Percentiles rank a stretch among this genome's conserved stretches.
phyloP scores from a whole-genome alignment of 2,329 filamentous ascomycete genomes.

The Beauveria rudraprayagi region DNA sequence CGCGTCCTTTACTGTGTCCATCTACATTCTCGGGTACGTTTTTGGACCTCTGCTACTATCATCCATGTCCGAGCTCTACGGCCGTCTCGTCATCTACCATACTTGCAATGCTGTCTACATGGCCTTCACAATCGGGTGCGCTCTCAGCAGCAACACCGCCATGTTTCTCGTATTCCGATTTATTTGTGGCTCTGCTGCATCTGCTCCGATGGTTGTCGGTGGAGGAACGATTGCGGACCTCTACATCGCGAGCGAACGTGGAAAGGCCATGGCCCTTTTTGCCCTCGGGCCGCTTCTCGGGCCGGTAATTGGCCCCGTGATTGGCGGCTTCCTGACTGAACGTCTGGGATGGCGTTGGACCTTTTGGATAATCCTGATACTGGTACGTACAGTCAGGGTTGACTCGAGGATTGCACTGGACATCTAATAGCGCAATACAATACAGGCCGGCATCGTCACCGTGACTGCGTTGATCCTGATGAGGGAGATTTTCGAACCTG shows the following conservation, averaged over 20 bases:
- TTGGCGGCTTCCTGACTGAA: constrained; percentile 38
- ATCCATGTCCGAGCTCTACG: constrained; percentile 52
- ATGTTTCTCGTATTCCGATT: constrained; percentile 53
- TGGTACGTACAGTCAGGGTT: no score
- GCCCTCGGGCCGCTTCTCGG: constrained; percentile 52
- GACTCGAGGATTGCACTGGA: no score
- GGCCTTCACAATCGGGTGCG: constrained; percentile 34
- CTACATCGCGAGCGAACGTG: constrained; percentile 47
- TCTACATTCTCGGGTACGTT: constrained; percentile 38
- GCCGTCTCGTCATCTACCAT: constrained; percentile 32
- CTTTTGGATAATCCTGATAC: constrained; percentile 43
- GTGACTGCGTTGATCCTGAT: constrained; percentile 16
- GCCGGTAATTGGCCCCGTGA: constrained; percentile 31
- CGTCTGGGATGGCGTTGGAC: constrained; percentile 42
- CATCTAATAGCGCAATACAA: neutral
- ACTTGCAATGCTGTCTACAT: constrained; percentile 39
- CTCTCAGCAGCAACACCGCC: constrained; percentile 33
- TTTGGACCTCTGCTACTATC: constrained; percentile 55
- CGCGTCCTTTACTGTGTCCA: constrained; percentile 31
- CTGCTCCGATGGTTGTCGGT: constrained; percentile 46
- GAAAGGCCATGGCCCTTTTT: constrained; percentile 55
- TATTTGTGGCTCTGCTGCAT: constrained; percentile 49
- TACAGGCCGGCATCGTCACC: neutral
- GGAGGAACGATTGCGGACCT: constrained; percentile 58
- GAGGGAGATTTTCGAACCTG: constrained; percentile 22